Base-by-base conservation (phyloP, 495 filamentous ascomycete genomes). In the Cairneyella variabilis region DNA sequence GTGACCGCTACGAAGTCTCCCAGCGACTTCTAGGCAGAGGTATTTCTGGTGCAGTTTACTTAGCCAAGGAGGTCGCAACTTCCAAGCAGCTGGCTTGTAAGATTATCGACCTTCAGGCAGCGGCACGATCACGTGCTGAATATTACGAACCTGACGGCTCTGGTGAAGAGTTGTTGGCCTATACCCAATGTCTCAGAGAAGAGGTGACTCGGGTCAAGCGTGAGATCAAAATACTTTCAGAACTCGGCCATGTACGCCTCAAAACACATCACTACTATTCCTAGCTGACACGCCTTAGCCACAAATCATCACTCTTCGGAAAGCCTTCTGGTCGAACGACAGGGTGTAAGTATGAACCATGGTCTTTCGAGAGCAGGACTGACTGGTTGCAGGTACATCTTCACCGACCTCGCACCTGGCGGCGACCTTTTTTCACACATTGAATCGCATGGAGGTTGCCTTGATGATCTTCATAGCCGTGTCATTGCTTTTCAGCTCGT, bases 401-500 rank as follows among this genome's bases (percentile, higher is more conserved):
- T 88, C 51, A 76, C 78, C 26, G 83, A 88, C 21, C 73, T 87
- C 14, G 69, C 91, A 72, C 70, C 71, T 80, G 72, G 82, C 70
- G 72, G 95, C 76, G 77, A 74, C 67, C 72, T 79, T 64, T 60
- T 76, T 75, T 63, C 76, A 1, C 78, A 80, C 45, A 67, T 79
- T 22, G 60, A 76, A 32, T 66, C 69, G 23, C 72, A 77, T 51
- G 62, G 71, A 16, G 43, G 58, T 32, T 65, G 68, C 38, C 62
- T 86, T 37, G 77, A 84, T 32, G 86, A 90, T 60, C 73, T 82
- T 25, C 84, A 92, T 61, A 83, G 89, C 39, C 83, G 89, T 30
- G 80, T 88, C 30, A 87, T 96, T 65, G 85, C 96, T 76, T 71
- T 88, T 20, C 88, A 97, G 65, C 73, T 96, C 16, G 71, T 95